phyloP scores from a whole-genome alignment of 1,284 basidiomycete genomes.

The Ustilago xerochloae region DNA sequence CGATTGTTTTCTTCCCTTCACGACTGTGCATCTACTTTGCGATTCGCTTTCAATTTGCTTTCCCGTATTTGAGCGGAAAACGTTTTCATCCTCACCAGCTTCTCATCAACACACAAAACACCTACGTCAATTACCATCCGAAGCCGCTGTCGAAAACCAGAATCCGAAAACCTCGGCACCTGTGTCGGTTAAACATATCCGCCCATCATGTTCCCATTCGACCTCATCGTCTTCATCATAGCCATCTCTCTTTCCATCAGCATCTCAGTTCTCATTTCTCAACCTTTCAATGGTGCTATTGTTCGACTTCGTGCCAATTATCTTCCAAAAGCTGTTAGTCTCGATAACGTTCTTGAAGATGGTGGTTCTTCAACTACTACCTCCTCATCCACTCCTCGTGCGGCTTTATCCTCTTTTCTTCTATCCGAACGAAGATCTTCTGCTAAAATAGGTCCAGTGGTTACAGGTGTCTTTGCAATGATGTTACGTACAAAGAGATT shows the following conservation, averaged over 20 bases:
- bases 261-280: constrained; percentile 56
- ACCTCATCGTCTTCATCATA: constrained; percentile 45
- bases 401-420: constrained; percentile 49
- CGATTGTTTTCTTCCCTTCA: too few species aligned
- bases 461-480: constrained; percentile 61
- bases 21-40: too few species aligned
- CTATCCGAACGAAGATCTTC: constrained; percentile 49
- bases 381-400: constrained; percentile 27
- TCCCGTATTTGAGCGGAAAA: not conserved
- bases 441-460: constrained; percentile 65
- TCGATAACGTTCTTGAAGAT: constrained; percentile 65
- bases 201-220: constrained; percentile 36
- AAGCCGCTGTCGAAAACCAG: too few species aligned
- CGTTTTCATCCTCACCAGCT: too few species aligned
- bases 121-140: not conserved
- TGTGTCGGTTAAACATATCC: too few species aligned
- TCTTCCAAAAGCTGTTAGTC: constrained; percentile 64
- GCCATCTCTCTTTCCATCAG: constrained; percentile 52
- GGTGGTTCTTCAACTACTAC: too few species aligned
- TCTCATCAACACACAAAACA: not conserved
- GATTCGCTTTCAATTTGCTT: too few species aligned
- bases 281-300: constrained; percentile 63
- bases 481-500: constrained; percentile 56
- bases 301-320: constrained; percentile 66
- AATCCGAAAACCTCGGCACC: too few species aligned